Base-by-base conservation (phyloP, 179 eudicot species). In the Heliamphora pulchella region DNA sequence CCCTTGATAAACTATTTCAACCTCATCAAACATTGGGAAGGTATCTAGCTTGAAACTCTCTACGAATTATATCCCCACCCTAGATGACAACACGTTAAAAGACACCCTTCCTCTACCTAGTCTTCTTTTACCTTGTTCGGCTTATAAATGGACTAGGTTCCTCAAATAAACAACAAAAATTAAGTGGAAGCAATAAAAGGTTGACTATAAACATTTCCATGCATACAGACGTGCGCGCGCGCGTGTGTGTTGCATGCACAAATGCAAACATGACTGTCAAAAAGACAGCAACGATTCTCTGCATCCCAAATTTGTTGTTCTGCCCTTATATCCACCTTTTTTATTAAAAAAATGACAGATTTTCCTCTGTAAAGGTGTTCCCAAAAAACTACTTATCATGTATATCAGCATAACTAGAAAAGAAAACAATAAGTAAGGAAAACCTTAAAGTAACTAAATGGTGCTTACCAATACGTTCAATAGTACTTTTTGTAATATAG, bases 391-490 rank as follows among this genome's bases (percentile, higher is more conserved):
- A 72, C 10, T 10, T 9, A 13, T 3, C 8, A 67, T 31, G 31
- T 31, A 31, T 31, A 31, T 31, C 31, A 31, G 31, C 31, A 31
- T 31, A 31, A 31, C 31, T 31, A 31, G 31, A 31, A 31, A 31
- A 31, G 31, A 57, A 43, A 0, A 13, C 0, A 54, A 41, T 17
- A 18, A 1, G 5, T 4, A 78, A 41, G 10, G 1, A 5, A 4
- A 22, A 48, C 7, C 72, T 13, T 39, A 51, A 63, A 64, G 59
- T 20, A 54, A 70, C 63, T 57, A 70, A 39, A 58, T 20, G 50
- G 68, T 9, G 58, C 82, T 82, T 86, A 95, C 98, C 98, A 71
- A 93, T 86, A n/a, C 90, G 88, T 73, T 89, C 91, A 67, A 95
- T 88, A 61, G 86, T 86, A 79, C 87, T 89, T 89, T 89, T 89